These are phyloP conservation scores for Picocystis salinarum DNA, from an alignment of 139 green algal species.

Conservation along the genomic window DNA sequence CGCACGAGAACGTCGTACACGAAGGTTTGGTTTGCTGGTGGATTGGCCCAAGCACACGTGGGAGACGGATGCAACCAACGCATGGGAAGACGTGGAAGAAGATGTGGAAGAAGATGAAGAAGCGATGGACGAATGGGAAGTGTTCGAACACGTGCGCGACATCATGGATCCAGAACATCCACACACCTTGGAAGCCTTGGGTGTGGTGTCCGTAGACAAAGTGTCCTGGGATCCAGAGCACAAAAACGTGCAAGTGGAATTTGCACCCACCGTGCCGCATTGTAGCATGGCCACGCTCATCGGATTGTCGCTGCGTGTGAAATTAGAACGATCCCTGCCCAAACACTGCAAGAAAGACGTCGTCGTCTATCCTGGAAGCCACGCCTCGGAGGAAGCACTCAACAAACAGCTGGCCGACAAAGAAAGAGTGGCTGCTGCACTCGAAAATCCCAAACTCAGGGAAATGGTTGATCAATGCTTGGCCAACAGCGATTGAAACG, in stretches of 20 bases:
- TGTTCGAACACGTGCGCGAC: conserved; percentile 33
- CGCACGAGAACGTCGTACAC: too few species aligned
- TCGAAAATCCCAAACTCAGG: conserved; percentile 87
- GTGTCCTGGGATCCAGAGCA: background rate
- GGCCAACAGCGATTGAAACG: too few species aligned
- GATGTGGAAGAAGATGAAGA: too few species aligned
- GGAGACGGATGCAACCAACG: too few species aligned
- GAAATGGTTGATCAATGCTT: conserved; percentile 82
- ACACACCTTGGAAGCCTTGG: conserved; percentile 88
- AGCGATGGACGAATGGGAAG: too few species aligned
- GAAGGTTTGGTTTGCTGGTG: too few species aligned
- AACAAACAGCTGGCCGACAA: conserved; percentile 99
- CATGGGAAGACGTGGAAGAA: too few species aligned
- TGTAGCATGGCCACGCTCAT: conserved; percentile 99
- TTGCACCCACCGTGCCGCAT: conserved; percentile 50
- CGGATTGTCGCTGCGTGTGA: conserved; percentile 80
- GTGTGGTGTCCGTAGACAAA: conserved; percentile 36
- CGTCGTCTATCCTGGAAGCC: conserved; percentile 30
- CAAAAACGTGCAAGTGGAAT: conserved; percentile 10
- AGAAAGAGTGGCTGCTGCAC: conserved; percentile 84
- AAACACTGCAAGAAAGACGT: conserved; percentile 17
- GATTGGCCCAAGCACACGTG: too few species aligned
- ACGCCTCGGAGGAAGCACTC: conserved; percentile 70
- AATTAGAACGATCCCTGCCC: conserved; percentile 63
- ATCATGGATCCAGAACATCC: conserved; percentile 95